phyloP scores from a whole-genome alignment of 2,329 filamentous ascomycete species.

The Ambrosiella cleistominuta region DNA sequence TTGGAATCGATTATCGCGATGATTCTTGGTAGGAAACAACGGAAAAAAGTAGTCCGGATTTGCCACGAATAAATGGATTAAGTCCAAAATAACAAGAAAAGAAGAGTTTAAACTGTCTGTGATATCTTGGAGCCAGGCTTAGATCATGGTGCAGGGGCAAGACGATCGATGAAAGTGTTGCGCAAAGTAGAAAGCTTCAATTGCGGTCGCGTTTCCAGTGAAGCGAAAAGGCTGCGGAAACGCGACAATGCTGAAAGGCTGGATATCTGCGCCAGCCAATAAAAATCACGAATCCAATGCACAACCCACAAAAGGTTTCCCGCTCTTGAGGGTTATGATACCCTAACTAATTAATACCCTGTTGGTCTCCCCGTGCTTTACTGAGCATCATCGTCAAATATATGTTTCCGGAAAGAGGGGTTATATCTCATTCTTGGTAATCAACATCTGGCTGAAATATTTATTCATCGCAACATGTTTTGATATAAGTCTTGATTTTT shows the following conservation, averaged over 20 bases:
- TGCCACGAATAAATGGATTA: no score
- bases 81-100: no score
- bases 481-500: not conserved
- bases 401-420: not conserved
- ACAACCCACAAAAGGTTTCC: not conserved
- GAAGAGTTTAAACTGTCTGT: no score
- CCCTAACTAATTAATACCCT: not conserved
- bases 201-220: conserved; percentile 5
- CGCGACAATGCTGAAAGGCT: conserved; percentile 12
- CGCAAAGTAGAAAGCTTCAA: not conserved
- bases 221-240: conserved; percentile 10
- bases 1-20: not conserved
- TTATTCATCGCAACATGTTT: not conserved
- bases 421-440: not conserved
- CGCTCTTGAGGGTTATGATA: conserved; percentile 1
- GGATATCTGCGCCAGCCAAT: conserved; percentile 11
- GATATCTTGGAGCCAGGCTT: not conserved
- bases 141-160: no score
- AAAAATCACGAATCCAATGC: not conserved
- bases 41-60: not conserved
- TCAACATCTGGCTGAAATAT: not conserved
- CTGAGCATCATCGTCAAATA: not conserved
- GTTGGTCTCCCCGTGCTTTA: not conserved
- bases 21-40: not conserved
- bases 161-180: not conserved